A percentile compares a stretch with the other conserved stretches of the same genome.
phyloP scores from a whole-genome alignment of 805 yeast genomes.

The Hanseniaspora hatyaiensis region DNA sequence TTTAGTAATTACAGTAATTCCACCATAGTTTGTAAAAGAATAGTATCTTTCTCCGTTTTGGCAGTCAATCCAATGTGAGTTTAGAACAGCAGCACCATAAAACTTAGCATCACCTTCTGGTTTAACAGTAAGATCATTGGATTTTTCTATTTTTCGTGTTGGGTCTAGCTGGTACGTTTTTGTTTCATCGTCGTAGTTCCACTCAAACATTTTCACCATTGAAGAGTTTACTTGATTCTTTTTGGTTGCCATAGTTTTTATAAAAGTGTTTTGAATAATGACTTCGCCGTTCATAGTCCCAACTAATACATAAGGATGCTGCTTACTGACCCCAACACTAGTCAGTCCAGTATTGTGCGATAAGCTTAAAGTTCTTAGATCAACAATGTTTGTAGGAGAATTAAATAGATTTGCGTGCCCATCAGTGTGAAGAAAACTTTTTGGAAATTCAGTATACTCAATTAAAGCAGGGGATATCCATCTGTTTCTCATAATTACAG shows the following conservation, averaged over 20 bases:
- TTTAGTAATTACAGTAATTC: constrained; percentile 26
- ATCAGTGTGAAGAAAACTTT: constrained; percentile 34
- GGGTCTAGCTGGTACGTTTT: constrained; percentile 35
- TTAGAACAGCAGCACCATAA: constrained; percentile 41
- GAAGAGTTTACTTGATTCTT: not conserved
- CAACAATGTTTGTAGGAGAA: constrained; percentile 4
- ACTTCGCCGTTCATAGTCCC: constrained; percentile 44
- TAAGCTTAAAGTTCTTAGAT: not conserved
- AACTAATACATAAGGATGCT: constrained; percentile 38
- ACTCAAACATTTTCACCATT: constrained; percentile 20
- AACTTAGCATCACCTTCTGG: constrained; percentile 39
- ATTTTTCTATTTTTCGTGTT: constrained; percentile 30
- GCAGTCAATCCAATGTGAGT: constrained; percentile 26
- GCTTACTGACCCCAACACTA: constrained; percentile 31
- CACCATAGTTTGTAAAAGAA: constrained; percentile 28
- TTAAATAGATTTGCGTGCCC: constrained; percentile 28
- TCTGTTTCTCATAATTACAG: constrained; percentile 27
- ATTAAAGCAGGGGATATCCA: constrained; percentile 22
- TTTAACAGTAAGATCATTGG: constrained; percentile 23
- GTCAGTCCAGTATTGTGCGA: constrained; percentile 34
- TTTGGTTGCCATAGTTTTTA: constrained; percentile 26
- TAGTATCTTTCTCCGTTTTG: constrained; percentile 5
- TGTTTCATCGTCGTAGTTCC: constrained; percentile 33
- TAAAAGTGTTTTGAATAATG: constrained; percentile 32
- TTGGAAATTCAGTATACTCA: constrained; percentile 27